Evolutionary conservation across 371 early-diverging fungal species (phyloP).

Genomic region (Encephalitozoon romaleae): DNA sequence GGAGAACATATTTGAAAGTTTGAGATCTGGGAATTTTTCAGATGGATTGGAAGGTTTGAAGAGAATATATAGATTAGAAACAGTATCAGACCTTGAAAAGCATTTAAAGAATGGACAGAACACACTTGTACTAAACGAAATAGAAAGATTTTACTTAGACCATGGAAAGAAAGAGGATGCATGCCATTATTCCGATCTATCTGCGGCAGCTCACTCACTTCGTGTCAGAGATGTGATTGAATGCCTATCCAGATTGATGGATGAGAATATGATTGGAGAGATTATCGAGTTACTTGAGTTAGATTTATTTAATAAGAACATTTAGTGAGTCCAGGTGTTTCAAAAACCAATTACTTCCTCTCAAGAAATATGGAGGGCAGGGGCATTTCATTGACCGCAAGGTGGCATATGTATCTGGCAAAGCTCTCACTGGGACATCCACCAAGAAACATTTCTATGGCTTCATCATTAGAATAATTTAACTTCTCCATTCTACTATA

Average conservation of each 20-base stretch:
- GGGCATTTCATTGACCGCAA: conserved; percentile 21
- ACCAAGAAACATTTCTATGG: conserved; percentile 14
- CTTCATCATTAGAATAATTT: background rate
- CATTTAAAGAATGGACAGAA: background rate
- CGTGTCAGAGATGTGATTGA: background rate
- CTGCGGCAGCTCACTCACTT: background rate
- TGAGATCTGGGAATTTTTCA: background rate
- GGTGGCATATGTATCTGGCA: conserved; percentile 21
- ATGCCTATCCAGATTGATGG: background rate
- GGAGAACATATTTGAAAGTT: background rate
- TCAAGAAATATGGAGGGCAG: conserved; percentile 5
- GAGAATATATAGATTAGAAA: background rate
- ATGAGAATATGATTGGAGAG: background rate
- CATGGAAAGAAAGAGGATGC: background rate
- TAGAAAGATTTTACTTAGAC: background rate
- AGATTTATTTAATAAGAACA: background rate
- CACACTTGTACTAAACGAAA: background rate
- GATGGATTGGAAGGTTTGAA: background rate
- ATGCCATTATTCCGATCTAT: background rate
- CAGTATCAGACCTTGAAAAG: background rate
- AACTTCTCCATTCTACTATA: background rate
- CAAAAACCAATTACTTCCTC: background rate
- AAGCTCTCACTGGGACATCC: conserved; percentile 5
- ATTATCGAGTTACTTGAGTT: background rate
- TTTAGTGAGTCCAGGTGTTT: background rate